Percentiles rank a stretch among this genome's conserved stretches.
Evolutionary conservation across 148 eudicot species (phyloP).

Genomic region (Amaranthus cruentus): DNA sequence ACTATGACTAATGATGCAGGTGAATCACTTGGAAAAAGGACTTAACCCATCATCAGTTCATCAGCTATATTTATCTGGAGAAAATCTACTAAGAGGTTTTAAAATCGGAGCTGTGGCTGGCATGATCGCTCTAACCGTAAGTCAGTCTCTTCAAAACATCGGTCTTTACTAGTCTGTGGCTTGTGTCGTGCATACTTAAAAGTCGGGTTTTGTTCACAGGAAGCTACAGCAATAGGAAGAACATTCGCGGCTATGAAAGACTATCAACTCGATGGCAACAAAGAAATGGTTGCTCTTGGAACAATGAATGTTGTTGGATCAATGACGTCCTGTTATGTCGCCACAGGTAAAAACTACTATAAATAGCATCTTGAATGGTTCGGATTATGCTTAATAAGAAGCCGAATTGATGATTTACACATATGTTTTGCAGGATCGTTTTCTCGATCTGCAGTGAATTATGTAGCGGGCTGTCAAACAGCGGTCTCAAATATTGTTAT

Average conservation of each 20-base stretch:
- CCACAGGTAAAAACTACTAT: conserved; percentile 39
- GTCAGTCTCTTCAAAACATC: conserved; percentile 14
- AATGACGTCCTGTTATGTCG: conserved; percentile 65
- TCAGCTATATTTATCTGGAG: conserved; percentile 53
- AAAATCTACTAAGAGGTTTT: conserved; percentile 51
- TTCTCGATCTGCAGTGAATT: conserved; percentile 90
- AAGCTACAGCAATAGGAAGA: conserved; percentile 67
- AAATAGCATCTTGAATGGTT: background rate
- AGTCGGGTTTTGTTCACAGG: conserved; percentile 26
- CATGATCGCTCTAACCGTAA: conserved; percentile 69
- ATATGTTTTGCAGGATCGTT: conserved; percentile 63
- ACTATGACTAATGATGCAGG: conserved; percentile 32
- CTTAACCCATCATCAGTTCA: conserved; percentile 54
- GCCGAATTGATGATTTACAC: background rate
- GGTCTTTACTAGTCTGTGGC: background rate
- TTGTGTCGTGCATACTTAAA: background rate
- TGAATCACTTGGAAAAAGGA: conserved; percentile 59
- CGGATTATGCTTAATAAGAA: background rate
- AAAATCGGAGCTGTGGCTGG: conserved; percentile 78
- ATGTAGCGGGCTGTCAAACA: conserved; percentile 87
- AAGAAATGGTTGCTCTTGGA: conserved; percentile 69
- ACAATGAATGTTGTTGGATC: conserved; percentile 62
- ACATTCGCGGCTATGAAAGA: conserved; percentile 63
- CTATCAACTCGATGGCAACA: conserved; percentile 64
- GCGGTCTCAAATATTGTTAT: conserved; percentile 77